Base-by-base conservation (phyloP, 495 filamentous ascomycete species). In the Neurospora sp. region DNA sequence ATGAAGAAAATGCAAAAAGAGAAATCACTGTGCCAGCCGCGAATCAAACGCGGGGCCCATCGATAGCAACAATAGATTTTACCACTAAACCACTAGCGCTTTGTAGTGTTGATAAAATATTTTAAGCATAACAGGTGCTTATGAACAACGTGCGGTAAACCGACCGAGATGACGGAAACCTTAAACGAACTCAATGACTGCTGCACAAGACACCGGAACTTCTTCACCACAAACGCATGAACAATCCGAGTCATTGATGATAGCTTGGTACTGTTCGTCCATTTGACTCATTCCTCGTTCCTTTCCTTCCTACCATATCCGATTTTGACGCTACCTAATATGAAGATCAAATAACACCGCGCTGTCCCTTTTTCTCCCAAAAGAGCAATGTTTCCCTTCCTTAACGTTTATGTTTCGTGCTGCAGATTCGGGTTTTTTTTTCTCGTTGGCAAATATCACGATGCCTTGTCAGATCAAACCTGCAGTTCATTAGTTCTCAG, bases 1-100 rank as follows among this genome's bases (percentile, higher is more conserved):
- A 37, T 37, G 35, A 37, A 37, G 31, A 35, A 35, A 35, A 35
- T 35, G 31, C 31, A 35, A 35, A 35, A 35, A 35, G 31, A 35
- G 31, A 35, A 35, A 35, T 35, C 31, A 35, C 31, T 83, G 82
- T 81, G 79, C 80, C 79, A 83, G 81, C 82, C 82, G 82, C 79
- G 82, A 84, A 84, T 84, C 83, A 82, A 84, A 84, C 83, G 78
- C 83, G 83, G 83, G 83, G 83, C 83, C 81, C 83, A 84, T 84
- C 83, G 82, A 84, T 84, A 81, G 83, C 83, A 84, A 84, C 83
- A 81, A 84, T 84, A 82, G 81, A 84, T 84, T 84, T 44, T 44
- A 44, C 41, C 41, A 44, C 41, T 44, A 44, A 44, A 44, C 41
- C 41, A 44, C 41, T 44, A 16, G 41, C 41, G 41, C 41, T 18